Evolutionary conservation across 139 green algal species (phyloP).

Genomic region (Chlorokybus atmophyticus): DNA sequence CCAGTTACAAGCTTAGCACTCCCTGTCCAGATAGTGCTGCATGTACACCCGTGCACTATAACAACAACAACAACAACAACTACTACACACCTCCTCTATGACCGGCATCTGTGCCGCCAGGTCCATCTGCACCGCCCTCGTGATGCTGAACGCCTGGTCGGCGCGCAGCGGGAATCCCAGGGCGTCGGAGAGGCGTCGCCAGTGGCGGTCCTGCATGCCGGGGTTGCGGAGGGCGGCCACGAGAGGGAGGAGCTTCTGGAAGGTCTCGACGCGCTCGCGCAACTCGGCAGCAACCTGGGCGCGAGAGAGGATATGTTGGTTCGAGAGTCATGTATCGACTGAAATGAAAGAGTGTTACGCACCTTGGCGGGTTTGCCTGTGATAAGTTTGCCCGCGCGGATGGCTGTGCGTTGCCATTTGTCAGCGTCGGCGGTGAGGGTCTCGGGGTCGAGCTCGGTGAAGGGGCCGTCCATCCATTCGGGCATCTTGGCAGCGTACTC

Average conservation of each 20-base stretch:
- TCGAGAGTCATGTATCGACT: no score
- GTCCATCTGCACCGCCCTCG: constrained; percentile 43
- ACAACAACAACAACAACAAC: no score
- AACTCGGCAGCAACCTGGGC: constrained; percentile 36
- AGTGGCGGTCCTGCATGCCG: constrained; percentile 35
- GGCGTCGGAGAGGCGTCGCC: constrained; percentile 41
- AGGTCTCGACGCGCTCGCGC: constrained; percentile 42
- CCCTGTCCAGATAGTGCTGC: no score
- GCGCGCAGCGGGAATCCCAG: constrained; percentile 47
- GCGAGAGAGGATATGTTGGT: no score
- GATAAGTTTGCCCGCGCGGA: constrained; percentile 28
- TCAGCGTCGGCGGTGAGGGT: constrained; percentile 39
- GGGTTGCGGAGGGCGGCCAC: constrained; percentile 38
- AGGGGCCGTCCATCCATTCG: constrained; percentile 36
- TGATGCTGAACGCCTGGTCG: constrained; percentile 50
- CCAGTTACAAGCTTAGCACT: no score
- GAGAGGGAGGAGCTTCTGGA: constrained; percentile 39
- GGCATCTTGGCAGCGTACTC: constrained; percentile 44
- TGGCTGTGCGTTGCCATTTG: constrained; percentile 36
- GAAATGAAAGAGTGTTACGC: no score
- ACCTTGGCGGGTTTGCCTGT: constrained; percentile 14
- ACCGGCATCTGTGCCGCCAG: constrained; percentile 40
- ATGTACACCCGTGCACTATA: neutral
- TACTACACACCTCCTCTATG: constrained; percentile 57
- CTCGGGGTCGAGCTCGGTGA: constrained; percentile 35